Evolutionary conservation across 306 rosid genomes (phyloP).

Genomic region (Fragaria iinumae): DNA sequence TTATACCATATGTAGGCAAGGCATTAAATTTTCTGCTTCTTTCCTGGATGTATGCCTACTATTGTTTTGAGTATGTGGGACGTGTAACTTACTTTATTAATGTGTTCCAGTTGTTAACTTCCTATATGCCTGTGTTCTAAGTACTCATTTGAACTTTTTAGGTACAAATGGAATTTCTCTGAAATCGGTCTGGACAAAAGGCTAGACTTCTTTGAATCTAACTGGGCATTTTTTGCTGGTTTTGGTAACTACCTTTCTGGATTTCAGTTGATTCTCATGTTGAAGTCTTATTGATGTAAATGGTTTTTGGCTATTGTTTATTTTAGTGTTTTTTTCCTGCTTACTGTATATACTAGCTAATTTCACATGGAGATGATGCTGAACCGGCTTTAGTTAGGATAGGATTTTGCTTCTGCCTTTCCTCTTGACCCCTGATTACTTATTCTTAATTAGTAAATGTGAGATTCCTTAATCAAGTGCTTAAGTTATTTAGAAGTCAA

Average conservation of each 20-base stretch:
- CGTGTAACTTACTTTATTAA: conserved; percentile 20
- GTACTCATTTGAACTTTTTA: conserved; percentile 28
- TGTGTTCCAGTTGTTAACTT: conserved; percentile 21
- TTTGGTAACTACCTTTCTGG: conserved; percentile 54
- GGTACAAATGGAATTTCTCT: conserved; percentile 93
- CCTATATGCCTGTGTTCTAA: conserved; percentile 13
- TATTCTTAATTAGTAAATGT: neutral
- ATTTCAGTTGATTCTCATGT: conserved; percentile 6
- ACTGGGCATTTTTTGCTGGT: conserved; percentile 94
- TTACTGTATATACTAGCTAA: no score
- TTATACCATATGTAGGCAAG: conserved; percentile 78
- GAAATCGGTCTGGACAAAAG: conserved; percentile 74
- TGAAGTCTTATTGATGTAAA: neutral
- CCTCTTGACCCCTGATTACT: neutral
- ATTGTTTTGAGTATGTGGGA: conserved; percentile 87
- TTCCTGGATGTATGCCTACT: conserved; percentile 98
- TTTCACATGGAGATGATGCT: neutral
- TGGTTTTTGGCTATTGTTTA: neutral
- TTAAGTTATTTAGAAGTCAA: neutral
- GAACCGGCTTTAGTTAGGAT: neutral
- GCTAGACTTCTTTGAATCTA: conserved; percentile 79
- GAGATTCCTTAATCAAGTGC: neutral
- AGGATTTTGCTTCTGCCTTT: neutral
- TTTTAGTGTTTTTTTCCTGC: neutral
- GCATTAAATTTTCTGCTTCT: conserved; percentile 72